These are phyloP conservation scores for Gaultheria prostrata DNA, from an alignment of 148 eudicot species.

Conservation along the genomic window DNA sequence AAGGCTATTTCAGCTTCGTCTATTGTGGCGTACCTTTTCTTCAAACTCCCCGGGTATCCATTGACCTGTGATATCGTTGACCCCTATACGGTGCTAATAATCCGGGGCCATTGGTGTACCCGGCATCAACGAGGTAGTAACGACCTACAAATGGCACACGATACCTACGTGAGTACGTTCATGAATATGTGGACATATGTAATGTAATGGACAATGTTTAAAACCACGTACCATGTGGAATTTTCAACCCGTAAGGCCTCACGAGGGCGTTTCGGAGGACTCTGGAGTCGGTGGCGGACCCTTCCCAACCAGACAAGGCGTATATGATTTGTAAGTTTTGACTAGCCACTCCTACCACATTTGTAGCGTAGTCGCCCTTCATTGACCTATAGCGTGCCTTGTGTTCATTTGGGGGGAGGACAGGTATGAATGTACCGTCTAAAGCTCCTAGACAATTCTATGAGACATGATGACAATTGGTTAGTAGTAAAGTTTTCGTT, in stretches of 20 bases:
- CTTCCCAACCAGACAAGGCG: constrained; percentile 28
- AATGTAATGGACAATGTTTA: neutral
- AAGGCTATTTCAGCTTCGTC: too few relatives aligned
- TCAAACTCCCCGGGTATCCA: too few relatives aligned
- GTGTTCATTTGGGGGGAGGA: neutral
- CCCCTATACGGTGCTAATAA: constrained; percentile 27
- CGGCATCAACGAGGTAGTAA: constrained; percentile 21
- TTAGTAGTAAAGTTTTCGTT: too few relatives aligned
- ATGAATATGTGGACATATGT: neutral
- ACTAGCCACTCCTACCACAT: constrained; percentile 22
- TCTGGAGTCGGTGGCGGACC: neutral
- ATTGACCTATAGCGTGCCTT: neutral
- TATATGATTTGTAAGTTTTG: constrained; percentile 22
- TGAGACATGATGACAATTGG: neutral
- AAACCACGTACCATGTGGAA: neutral
- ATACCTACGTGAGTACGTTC: neutral
- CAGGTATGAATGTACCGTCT: neutral
- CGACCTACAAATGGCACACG: constrained; percentile 12
- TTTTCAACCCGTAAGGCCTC: neutral
- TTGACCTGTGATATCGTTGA: constrained; percentile 15
- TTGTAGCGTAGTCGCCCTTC: neutral
- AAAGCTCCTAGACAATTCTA: neutral
- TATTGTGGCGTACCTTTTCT: too few relatives aligned
- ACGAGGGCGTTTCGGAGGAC: neutral
- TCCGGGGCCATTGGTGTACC: constrained; percentile 25